Conservation (phyloP, 257 asterid species). For the Verbena officinalis region DNA sequence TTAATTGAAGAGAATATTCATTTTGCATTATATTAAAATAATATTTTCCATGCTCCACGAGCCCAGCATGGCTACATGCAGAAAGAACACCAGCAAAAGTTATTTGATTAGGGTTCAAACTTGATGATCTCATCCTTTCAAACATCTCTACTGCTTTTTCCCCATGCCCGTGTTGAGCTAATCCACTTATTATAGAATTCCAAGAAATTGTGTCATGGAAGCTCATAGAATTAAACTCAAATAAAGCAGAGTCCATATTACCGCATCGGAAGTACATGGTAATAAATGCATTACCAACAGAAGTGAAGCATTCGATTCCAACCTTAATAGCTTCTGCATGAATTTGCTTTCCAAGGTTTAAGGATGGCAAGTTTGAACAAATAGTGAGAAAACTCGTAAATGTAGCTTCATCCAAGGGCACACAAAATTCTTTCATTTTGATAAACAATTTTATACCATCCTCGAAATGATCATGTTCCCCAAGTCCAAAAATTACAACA, state of each 20-base stretch:
- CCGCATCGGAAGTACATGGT: constrained; percentile 70
- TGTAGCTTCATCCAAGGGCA: constrained; percentile 55
- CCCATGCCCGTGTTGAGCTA: constrained; percentile 64
- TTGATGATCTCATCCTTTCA: constrained; percentile 51
- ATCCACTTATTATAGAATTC: constrained; percentile 72
- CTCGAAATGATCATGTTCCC: constrained; percentile 53
- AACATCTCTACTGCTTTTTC: constrained; percentile 51
- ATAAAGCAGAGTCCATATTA: constrained; percentile 50
- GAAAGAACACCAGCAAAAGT: constrained; percentile 67
- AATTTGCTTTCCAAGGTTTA: constrained; percentile 64
- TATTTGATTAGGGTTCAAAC: constrained; percentile 50
- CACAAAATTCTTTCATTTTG: constrained; percentile 48
- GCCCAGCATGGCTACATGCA: constrained; percentile 72
- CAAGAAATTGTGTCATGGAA: constrained; percentile 53
- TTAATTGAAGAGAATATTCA: constrained; percentile 43
- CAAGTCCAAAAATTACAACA: constrained; percentile 60
- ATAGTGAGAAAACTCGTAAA: constrained; percentile 57
- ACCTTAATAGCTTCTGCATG: constrained; percentile 52
- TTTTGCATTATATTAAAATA: constrained; percentile 48
- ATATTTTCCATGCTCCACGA: constrained; percentile 50
- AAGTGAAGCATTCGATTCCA: constrained; percentile 46
- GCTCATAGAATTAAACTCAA: constrained; percentile 46
- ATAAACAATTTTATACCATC: constrained; percentile 53
- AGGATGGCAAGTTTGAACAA: constrained; percentile 59
- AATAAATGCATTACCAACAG: constrained; percentile 55